phyloP scores from a whole-genome alignment of 768 basidiomycete species.

The Boletus pseudo-olivaceus region DNA sequence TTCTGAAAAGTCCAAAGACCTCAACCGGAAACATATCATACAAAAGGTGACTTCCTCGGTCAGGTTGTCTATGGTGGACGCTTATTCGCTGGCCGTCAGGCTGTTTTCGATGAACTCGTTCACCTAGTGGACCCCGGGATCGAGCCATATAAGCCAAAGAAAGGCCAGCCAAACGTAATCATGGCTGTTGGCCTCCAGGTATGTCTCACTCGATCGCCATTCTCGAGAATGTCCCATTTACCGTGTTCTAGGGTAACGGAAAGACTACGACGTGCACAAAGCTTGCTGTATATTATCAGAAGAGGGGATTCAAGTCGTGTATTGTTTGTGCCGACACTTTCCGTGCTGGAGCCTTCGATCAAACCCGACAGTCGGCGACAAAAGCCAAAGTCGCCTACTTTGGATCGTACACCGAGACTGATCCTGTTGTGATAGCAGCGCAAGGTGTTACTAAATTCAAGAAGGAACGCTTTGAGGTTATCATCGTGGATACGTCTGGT shows the following conservation, averaged over 20 bases:
- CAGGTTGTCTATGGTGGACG: background rate
- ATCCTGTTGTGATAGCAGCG: conserved; percentile 91
- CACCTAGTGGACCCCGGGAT: conserved; percentile 92
- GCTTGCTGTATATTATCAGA: conserved; percentile 95
- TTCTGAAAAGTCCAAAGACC: conserved; percentile 71
- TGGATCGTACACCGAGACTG: conserved; percentile 98
- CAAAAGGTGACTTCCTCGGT: conserved; percentile 64
- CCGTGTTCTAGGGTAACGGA: conserved; percentile 75
- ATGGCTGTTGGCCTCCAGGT: conserved; percentile 98
- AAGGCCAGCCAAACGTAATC: conserved; percentile 89
- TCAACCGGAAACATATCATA: conserved; percentile 80
- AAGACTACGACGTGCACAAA: conserved; percentile 99
- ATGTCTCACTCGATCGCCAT: conserved; percentile 18
- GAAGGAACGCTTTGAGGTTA: conserved; percentile 97
- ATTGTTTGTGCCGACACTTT: conserved; percentile 99
- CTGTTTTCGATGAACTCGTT: conserved; percentile 96
- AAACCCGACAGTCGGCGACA: conserved; percentile 96
- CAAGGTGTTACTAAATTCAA: conserved; percentile 97
- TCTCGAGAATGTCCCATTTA: background rate
- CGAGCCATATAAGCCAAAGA: conserved; percentile 94
- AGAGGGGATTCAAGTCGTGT: conserved; percentile 92
- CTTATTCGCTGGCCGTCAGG: conserved; percentile 43
- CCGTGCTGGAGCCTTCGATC: conserved; percentile 98
- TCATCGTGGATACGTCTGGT: conserved; percentile 98
- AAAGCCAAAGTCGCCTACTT: conserved; percentile 99